Conservation (phyloP, 352 stramenopile species). For the Pythium guiyangense region DNA sequence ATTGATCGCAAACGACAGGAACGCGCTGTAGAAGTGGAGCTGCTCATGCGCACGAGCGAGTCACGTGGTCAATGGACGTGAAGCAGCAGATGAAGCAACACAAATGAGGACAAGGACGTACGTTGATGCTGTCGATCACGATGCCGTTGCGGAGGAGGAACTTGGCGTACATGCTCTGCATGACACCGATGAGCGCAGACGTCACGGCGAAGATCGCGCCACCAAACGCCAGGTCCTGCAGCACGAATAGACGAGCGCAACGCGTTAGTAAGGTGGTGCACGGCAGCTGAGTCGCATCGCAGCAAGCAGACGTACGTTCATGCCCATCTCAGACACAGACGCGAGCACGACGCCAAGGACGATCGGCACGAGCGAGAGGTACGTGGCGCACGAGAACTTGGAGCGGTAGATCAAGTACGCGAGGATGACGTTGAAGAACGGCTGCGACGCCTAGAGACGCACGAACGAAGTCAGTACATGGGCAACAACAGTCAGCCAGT, state of each 20-base stretch:
- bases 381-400: slow-evolving; percentile 67
- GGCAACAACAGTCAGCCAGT: too few relatives aligned
- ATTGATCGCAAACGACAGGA: slow-evolving; percentile 84
- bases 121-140: slow-evolving; percentile 77
- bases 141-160: slow-evolving; percentile 76
- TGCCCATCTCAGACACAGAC: slow-evolving; percentile 84
- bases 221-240: slow-evolving; percentile 58
- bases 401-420: slow-evolving; percentile 70
- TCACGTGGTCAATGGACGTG: neutral
- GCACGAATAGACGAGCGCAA: too few relatives aligned
- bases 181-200: slow-evolving; percentile 72
- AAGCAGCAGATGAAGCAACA: too few relatives aligned
- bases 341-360: slow-evolving; percentile 78
- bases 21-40: slow-evolving; percentile 86
- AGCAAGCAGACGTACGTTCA: slow-evolving; percentile 46
- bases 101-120: slow-evolving; percentile 21
- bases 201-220: slow-evolving; percentile 68
- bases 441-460: slow-evolving; percentile 50
- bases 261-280: slow-evolving; percentile 6
- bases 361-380: slow-evolving; percentile 77
- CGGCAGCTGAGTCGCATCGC: neutral
- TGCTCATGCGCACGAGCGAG: slow-evolving; percentile 13
- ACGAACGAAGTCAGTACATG: neutral
- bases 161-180: slow-evolving; percentile 89
- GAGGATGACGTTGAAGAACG: slow-evolving; percentile 85